Evolutionary conservation across 257 asterid species (phyloP), one percentile per base, ranked within the genome.

Genomic region (Gardenia jasminoides): DNA sequence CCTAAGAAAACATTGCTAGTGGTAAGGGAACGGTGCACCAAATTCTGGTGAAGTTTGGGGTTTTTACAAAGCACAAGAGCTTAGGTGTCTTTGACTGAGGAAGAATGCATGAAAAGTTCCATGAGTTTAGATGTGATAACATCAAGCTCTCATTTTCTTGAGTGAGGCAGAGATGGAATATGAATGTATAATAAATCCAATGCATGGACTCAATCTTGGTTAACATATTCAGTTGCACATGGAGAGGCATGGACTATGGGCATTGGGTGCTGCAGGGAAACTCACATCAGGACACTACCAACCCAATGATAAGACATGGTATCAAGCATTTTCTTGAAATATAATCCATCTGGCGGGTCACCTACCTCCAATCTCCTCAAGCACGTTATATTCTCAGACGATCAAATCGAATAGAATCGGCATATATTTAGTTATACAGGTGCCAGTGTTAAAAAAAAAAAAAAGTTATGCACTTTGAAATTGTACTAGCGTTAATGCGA

Each of bases 231-330:
- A 10, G 16, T 65, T 59, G 91, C 93, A 91, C 93, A 89, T 87
- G 95, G 90, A 59, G 80, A 79, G 88, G 85, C 67, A 90, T 85
- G 93, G 87, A 85, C 77, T 77, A 79, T 87, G 65, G 70, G 47
- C 41, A 36, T 52, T 80, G 43, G 80, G 77, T 72, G 31, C 67
- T 81, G 75, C 81, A 80, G 74, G 74, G 81, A 74, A 73, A 50
- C 62, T 79, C 90, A 85, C 79, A 80, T 74, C 84, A 86, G 76
- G 88, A 84, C 88, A 83, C 76, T 81, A 83, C 88, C 91, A 81
- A 83, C 83, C 87, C 82, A 87, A 85, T 88, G 50, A 85, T 85
- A 67, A 13, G 86, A 82, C 85, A 83, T 85, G 84, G 87, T 77
- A 70, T 68, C 83, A 78, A 44, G 76, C 82, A 80, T 80, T 80